Percentiles rank a stretch among this genome's conserved stretches.
phyloP scores from a whole-genome alignment of 768 basidiomycete species.

The Mycena kentingensis region DNA sequence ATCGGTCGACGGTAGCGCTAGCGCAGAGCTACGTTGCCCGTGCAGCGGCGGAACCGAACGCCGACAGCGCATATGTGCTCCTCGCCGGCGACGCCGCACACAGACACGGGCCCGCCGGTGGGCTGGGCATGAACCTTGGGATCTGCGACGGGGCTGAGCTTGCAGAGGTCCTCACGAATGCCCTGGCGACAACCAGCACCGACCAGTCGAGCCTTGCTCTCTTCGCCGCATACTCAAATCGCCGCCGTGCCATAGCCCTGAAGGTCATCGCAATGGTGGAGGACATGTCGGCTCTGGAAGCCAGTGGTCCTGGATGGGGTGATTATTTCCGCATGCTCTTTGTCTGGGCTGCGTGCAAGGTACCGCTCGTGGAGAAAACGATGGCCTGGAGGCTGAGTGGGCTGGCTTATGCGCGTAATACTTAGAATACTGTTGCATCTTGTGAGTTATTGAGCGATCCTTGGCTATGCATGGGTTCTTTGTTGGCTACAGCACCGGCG shows the following conservation, averaged over 20 bases:
- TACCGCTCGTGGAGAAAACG: conserved; percentile 23
- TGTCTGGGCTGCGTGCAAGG: conserved; percentile 9
- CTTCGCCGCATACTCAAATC: conserved; percentile 30
- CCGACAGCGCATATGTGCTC: not conserved
- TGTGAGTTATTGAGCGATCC: too few relatives aligned
- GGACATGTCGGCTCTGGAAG: conserved; percentile 23
- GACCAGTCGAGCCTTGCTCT: conserved; percentile 22
- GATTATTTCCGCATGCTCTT: conserved; percentile 4
- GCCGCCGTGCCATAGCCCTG: conserved; percentile 35
- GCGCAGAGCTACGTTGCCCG: not conserved
- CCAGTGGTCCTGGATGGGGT: conserved; percentile 9
- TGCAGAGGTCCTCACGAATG: conserved; percentile 32
- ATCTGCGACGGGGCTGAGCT: conserved; percentile 29
- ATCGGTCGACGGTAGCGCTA: conserved; percentile 1
- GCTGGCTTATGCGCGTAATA: conserved; percentile 25
- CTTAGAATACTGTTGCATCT: too few relatives aligned
- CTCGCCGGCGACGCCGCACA: conserved; percentile 12
- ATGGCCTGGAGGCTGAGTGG: conserved; percentile 36
- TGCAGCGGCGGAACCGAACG: not conserved
- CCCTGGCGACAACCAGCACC: not conserved
- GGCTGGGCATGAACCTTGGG: conserved; percentile 12
- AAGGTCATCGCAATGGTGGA: conserved; percentile 38
- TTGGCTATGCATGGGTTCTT: too few relatives aligned
- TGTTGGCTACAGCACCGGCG: too few relatives aligned
- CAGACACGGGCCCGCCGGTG: conserved; percentile 12